Evolutionary conservation across 2,329 filamentous ascomycete species (phyloP).

Genomic region (Aspergillus uvarum): DNA sequence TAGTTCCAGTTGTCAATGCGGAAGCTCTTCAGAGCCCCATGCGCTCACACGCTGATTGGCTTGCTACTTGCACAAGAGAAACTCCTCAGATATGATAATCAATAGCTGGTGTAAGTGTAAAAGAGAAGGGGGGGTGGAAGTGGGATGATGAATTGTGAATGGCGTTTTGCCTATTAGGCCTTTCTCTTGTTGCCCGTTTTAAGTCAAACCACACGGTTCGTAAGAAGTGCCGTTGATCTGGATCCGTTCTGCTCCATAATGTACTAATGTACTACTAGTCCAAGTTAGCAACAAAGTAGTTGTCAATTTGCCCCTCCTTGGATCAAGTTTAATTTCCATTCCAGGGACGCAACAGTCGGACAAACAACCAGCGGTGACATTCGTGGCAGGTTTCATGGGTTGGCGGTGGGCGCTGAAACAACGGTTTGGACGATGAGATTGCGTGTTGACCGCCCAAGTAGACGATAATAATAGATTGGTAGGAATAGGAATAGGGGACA

Average conservation of each 20-base stretch:
- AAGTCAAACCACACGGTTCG: not conserved
- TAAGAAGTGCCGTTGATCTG: not conserved
- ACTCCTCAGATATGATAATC: not conserved
- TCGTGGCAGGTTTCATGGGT: not conserved
- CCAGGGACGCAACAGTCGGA: not conserved
- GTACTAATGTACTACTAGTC: not conserved
- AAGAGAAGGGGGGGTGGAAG: not conserved
- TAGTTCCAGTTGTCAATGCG: not conserved
- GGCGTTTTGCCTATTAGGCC: too few relatives aligned
- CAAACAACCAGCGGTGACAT: conserved; percentile 10
- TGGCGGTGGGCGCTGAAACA: conserved; percentile 10
- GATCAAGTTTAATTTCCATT: not conserved
- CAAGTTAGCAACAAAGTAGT: not conserved
- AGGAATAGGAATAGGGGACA: not conserved
- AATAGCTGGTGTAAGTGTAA: not conserved
- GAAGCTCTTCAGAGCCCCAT: not conserved
- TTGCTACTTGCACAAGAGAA: not conserved
- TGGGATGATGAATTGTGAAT: not conserved
- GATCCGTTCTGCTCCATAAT: not conserved
- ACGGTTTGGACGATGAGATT: not conserved
- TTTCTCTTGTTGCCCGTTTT: not conserved
- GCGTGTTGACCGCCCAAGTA: conserved; percentile 7
- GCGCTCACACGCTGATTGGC: not conserved
- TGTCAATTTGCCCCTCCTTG: not conserved
- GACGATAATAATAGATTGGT: not conserved